Evolutionary conservation across 805 yeast genomes (phyloP), one percentile per base, ranked within the genome.

Genomic region (Pichia eremophila): DNA sequence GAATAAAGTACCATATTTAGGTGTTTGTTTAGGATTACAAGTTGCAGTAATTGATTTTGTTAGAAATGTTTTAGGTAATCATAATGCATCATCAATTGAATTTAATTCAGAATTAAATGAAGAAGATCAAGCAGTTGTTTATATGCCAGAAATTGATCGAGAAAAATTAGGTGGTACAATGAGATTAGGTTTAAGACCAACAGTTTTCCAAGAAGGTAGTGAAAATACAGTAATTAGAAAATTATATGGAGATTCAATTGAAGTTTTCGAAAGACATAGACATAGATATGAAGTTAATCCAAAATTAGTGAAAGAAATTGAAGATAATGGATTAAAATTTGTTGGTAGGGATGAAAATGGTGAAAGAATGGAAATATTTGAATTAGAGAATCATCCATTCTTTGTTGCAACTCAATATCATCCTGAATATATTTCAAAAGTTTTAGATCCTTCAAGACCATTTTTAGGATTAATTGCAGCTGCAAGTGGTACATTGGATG

Each of bases 201-300:
- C 98, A 38, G 78, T 75, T 54, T 93, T 93, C 75, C 81, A 78
- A 59, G 70, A 70, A 17, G 79, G 73, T 53, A 68, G 85, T 43
- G 83, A 83, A 53, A 38, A 36, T 37, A 77, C 87, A 43, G 75
- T 72, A 53, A 78, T 93, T 59, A 80, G 85, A 67, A 76, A 79
- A 68, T 73, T 91, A 46, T 91, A 91, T 65, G 95, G 93, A 49
- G 80, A 77, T 50, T 73, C 74, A 29, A 74, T 72, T 2, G 70
- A 75, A 41, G 90, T 89, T 44, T 73, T 73, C 51, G 99, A 93
- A 73, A 86, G 99, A 76, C 99, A 93, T 68, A 85, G 99, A 73
- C 99, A 93, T 69, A 82, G 99, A 71, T 93, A 93, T 67, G 99
- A 93, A 69, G 86, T 93, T 58, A 91, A 90, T 69, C 99, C 99